Base-by-base conservation (phyloP, 306 rosid genomes). In the Castanea mollissima region DNA sequence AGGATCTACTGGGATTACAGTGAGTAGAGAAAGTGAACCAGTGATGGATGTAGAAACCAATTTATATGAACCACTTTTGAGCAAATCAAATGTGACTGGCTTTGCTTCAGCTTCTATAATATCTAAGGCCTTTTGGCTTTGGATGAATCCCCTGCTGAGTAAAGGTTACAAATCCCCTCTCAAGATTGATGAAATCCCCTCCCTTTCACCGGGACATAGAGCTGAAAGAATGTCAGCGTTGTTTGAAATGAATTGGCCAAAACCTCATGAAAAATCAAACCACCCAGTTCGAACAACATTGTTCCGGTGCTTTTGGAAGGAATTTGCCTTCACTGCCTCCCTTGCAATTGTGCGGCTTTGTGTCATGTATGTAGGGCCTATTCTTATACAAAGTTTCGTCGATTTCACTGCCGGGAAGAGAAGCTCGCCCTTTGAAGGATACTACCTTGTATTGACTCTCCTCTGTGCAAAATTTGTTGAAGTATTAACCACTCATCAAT, bases 91-190 rank as follows among this genome's bases (percentile, higher is more conserved):
- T 27, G 89, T 87, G 78, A 86, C 90, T 75, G 92, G 79, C 11
- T 95, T 87, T 85, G 96, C 99, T 72, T 90, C 99, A 5, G 99
- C 98, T 81, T 91, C 98, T 54, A 14, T 78, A 2, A 41, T 87
- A 16, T 91, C 97, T 11, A 95, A 83, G 79, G 89, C 95, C 34
- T 90, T 92, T 69, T 92, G 97, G 99, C 49, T 90, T 73, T 95
- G 99, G 99, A 81, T 95, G 85, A 95, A 95, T 79, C 99, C 99
- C 25, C 80, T 95, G 79, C 83, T 95, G 77, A 87, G 84, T 21
- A 89, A 90, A 87, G 99, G 99, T 65, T 90, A 92, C 76, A 55
- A 64, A 19, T 75, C 94, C 3, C 96, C 98, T 0, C 82, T 95
- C 38, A 88, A 75, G 44, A 78, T 90, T 7, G 96, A 95, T 44